Evolutionary conservation across 2,329 filamentous ascomycete genomes (phyloP), one percentile per base, ranked within the genome.

Genomic region (Ceratocystis cacaofunesta): DNA sequence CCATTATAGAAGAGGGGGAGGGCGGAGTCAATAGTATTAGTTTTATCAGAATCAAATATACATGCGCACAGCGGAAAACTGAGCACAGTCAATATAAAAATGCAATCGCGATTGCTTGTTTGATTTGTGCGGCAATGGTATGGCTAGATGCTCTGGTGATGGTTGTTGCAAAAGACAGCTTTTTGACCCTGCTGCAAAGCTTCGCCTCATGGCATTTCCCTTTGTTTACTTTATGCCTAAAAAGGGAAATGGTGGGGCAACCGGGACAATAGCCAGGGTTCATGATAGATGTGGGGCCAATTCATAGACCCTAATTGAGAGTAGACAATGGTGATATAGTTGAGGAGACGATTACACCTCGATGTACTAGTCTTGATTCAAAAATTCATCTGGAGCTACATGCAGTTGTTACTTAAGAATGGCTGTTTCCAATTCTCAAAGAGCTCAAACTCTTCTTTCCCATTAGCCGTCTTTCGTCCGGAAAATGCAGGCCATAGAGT

Each of bases 171-270:
- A 50, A 19, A 48, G 61, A 22, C 61, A 58, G 55, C 55, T 58
- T 58, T 36, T 22, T 58, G 30, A 28, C 55, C 19, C 32, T 58
- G 10, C 55, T 36, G 28, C 55, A 58, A 41, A 58, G 55, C 55
- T 58, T 25, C 46, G 41, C 17, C 43, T 62, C 19, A 46, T 46
- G 15, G 12, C n/a, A 12, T 15, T 17, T 28, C 17, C 43, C 7
- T 64, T 57, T 64, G 48, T 64, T 64, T 64, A 64, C 62, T 64
- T 64, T 64, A 2, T 57, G 25, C 62, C 62, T 8, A 64, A 64
- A 64, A 25, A 43, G 62, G 62, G 55, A 58, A 30, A 58, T 30
- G 52, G 52, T 57, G 28, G 55, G 55, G 55, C 55, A 50, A 50
- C 28, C 30, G 62, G 41, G 62, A 43, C 48, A 48, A 22, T 5